Conservation (phyloP, 1,284 basidiomycete species). For the Wallemia ichthyophaga region DNA sequence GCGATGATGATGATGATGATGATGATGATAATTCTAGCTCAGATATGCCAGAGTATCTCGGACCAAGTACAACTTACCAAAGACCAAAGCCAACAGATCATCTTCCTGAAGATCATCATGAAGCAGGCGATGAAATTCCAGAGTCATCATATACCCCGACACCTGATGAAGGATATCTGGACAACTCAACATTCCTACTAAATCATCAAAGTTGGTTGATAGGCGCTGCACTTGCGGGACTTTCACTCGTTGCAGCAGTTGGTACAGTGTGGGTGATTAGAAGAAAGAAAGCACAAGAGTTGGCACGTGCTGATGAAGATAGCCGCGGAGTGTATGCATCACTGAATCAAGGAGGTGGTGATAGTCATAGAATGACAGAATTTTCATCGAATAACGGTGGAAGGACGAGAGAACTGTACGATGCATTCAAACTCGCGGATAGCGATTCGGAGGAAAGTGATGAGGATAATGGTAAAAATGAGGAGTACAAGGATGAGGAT, state of each 20-base stretch:
- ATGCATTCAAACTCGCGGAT: constrained; percentile 14
- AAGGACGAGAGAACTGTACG: constrained; percentile 16
- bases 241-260: constrained; percentile 13
- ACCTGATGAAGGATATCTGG: constrained; percentile 1
- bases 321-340: constrained; percentile 10
- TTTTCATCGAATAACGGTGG: constrained; percentile 8
- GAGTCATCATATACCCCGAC: constrained; percentile 5
- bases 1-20: constrained; percentile 17
- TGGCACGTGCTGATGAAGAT: constrained; percentile 5
- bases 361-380: constrained; percentile 10
- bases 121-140: constrained; percentile 11
- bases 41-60: too few species aligned
- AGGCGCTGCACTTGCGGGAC: constrained; percentile 13
- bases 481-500: neutral
- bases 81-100: constrained; percentile 60
- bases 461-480: constrained; percentile 1
- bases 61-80: constrained; percentile 23
- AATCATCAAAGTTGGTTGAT: constrained; percentile 15
- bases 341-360: constrained; percentile 5
- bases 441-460: constrained; percentile 14
- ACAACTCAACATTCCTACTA: constrained; percentile 6
- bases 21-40: constrained; percentile 17
- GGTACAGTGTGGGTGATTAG: constrained; percentile 15
- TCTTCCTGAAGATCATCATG: constrained; percentile 58
- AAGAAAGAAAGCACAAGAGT: constrained; percentile 3